Evolutionary conservation across 768 basidiomycete species (phyloP), one percentile per base, ranked within the genome.

Genomic region (Boletus vermiculosoides): DNA sequence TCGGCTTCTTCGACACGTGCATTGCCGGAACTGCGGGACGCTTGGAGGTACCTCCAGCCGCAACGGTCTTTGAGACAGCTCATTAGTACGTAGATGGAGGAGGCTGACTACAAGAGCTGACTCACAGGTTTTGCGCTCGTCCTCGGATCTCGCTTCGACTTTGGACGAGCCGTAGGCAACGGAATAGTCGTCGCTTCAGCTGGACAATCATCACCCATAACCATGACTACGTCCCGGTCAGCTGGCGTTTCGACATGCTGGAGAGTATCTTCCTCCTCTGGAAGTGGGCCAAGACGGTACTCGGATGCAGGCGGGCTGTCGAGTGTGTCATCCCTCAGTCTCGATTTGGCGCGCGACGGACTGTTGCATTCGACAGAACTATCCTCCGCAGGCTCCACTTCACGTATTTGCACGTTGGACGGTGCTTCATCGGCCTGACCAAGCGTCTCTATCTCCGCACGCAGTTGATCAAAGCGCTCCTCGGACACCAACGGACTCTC

Each of bases 71-170:
- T 48, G 22, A 44, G 46, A 56, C 28, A 42, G 49, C 39, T 44
- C 49, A 60, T 68, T 36, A 68, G 59, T 65, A 65, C 52, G 49
- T 60, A 52, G 55, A 34, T 41, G 28, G 13, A 45, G 18, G 42
- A 20, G 28, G 20, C n/a, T 23, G 20, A 54, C 20, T n/a, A 25
- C 15, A 33, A 33, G 31, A n/a, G 57, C 47, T 62, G 60, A 62
- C 71, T 65, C 63, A 71, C 71, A 34, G 51, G 51, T 36, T 54
- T 62, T 3, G 41, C 28, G 1, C 23, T 69, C 25, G 53, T 67
- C 71, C 63, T 73, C 63, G 71, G 67, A 58, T 63, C 65, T 63
- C 68, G 56, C 54, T 54, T 70, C 30, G 53, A 34, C 22, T 50
- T 58, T 48, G 58, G 60, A 10, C n/a, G 49, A 37, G 34, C 62